Evolutionary conservation across 2,329 filamentous ascomycete genomes (phyloP).

Genomic region (Alternaria brassicicola): DNA sequence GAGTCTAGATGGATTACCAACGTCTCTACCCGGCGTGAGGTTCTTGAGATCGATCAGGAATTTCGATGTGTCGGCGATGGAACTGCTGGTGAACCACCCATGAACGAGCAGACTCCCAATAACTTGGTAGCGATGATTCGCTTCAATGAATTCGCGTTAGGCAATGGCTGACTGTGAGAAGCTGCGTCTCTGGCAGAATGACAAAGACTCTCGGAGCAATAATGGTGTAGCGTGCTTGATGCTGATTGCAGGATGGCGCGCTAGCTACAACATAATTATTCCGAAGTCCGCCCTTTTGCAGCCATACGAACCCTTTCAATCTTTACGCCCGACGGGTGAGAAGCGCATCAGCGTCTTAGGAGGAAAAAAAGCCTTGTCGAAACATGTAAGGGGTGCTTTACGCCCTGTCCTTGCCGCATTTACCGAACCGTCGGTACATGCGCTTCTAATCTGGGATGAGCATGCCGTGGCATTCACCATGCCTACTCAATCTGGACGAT

Average conservation of each 20-base stretch:
- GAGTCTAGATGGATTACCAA: not conserved
- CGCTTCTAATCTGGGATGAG: not conserved
- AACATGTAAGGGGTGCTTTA: not conserved
- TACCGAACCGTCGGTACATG: not conserved
- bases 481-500: not conserved
- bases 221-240: not conserved
- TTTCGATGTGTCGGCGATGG: not conserved
- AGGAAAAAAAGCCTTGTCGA: not conserved
- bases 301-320: not conserved
- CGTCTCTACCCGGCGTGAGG: not conserved
- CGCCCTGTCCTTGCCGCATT: not conserved
- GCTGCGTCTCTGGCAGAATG: not conserved
- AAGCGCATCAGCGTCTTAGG: not conserved
- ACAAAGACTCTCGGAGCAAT: not conserved
- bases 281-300: slow-evolving; percentile 7
- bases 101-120: not conserved
- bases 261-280: not conserved
- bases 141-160: slow-evolving; percentile 1
- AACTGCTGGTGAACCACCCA: not conserved
- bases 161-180: not conserved
- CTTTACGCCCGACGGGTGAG: not conserved
- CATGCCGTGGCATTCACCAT: not conserved
- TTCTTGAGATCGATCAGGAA: slow-evolving; percentile 1
- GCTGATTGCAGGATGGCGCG: slow-evolving; percentile 1
- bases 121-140: not conserved